phyloP scores from a whole-genome alignment of 2,329 filamentous ascomycete species.

The Taxawa tesnikishii region DNA sequence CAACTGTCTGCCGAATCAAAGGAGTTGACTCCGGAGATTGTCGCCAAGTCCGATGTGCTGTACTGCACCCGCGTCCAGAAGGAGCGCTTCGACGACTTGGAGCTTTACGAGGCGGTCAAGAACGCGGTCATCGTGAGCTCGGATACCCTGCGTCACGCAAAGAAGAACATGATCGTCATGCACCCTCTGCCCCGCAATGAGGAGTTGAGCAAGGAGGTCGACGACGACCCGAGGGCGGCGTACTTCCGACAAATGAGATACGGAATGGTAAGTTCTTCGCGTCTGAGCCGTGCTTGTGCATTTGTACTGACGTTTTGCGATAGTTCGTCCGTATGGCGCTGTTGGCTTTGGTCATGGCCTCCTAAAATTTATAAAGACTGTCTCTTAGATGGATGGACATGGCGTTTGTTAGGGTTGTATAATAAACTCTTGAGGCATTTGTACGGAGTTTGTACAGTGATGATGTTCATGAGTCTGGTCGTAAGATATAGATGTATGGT shows the following conservation, averaged over 20 bases:
- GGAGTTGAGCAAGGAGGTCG: conserved; percentile 90
- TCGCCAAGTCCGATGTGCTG: conserved; percentile 77
- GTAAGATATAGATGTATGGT: too few species aligned
- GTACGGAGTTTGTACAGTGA: too few species aligned
- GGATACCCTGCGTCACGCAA: conserved; percentile 76
- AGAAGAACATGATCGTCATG: conserved; percentile 87
- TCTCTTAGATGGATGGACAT: too few species aligned
- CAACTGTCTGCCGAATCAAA: conserved; percentile 67
- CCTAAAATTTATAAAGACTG: conserved; percentile 17
- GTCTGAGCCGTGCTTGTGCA: conserved; percentile 3
- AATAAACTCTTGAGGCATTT: too few species aligned
- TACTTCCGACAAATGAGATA: conserved; percentile 99
- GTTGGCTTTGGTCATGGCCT: conserved; percentile 79
- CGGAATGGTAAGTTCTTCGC: too few species aligned
- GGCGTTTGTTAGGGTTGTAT: too few species aligned
- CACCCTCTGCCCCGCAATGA: conserved; percentile 89
- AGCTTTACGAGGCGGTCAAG: conserved; percentile 78
- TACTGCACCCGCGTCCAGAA: conserved; percentile 97
- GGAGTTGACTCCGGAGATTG: conserved; percentile 72
- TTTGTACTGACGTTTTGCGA: conserved; percentile 63
- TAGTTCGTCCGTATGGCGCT: conserved; percentile 93
- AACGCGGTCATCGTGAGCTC: conserved; percentile 84
- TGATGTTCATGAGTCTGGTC: too few species aligned
- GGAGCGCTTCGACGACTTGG: conserved; percentile 76
- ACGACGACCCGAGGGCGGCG: conserved; percentile 90